Conservation (phyloP, 192 early-diverging fungal genomes). For the Backusella tarrabulga region DNA sequence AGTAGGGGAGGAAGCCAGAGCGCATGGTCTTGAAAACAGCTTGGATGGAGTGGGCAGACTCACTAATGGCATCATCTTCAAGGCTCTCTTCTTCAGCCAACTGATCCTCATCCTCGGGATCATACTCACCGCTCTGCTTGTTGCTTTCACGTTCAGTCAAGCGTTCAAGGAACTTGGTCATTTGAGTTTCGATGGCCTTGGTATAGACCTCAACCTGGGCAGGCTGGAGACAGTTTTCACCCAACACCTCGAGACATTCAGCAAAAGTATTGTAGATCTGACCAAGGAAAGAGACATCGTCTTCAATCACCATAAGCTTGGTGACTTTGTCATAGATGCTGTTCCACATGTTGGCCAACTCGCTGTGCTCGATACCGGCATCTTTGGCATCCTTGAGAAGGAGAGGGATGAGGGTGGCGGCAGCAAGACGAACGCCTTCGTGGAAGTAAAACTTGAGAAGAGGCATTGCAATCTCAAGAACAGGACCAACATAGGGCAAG, state of each 20-base stretch:
- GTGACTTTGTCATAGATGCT: slow-evolving; percentile 73
- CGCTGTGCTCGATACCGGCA: slow-evolving; percentile 44
- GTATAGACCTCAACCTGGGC: slow-evolving; percentile 73
- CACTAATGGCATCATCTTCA: slow-evolving; percentile 80
- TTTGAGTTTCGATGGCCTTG: slow-evolving; percentile 63
- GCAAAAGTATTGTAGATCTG: slow-evolving; percentile 78
- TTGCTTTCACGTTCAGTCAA: slow-evolving; percentile 72
- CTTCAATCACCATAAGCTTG: slow-evolving; percentile 75
- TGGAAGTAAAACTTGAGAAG: slow-evolving; percentile 97
- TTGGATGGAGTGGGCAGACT: slow-evolving; percentile 82
- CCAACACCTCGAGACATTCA: slow-evolving; percentile 68
- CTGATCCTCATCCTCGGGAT: slow-evolving; percentile 91
- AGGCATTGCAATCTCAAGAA: slow-evolving; percentile 85
- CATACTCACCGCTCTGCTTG: slow-evolving; percentile 76
- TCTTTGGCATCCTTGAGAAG: slow-evolving; percentile 67
- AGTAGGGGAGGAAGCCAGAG: slow-evolving; percentile 71
- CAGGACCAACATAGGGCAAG: slow-evolving; percentile 76
- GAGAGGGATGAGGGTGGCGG: slow-evolving; percentile 77
- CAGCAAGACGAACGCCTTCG: slow-evolving; percentile 91
- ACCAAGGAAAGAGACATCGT: slow-evolving; percentile 77
- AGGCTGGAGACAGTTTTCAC: slow-evolving; percentile 59
- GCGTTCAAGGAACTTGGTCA: slow-evolving; percentile 76
- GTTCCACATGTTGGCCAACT: slow-evolving; percentile 70
- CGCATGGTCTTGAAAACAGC: slow-evolving; percentile 76
- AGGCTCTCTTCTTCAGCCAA: slow-evolving; percentile 78